Evolutionary conservation across 306 rosid genomes (phyloP).

Genomic region (Biancaea sappan): DNA sequence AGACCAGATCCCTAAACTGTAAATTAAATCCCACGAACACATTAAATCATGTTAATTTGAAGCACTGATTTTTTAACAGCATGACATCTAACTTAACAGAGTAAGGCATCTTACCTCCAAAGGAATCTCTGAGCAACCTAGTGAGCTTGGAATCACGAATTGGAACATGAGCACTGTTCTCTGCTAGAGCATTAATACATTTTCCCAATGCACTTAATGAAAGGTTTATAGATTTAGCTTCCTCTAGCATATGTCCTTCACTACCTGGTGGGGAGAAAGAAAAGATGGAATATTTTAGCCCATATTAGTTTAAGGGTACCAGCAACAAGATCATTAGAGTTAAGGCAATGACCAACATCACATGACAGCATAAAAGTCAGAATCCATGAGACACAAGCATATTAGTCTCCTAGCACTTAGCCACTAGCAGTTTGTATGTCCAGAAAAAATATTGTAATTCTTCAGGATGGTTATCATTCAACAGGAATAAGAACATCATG

Average conservation of each 20-base stretch:
- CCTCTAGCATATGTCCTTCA: conserved; percentile 94
- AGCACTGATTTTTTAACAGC: neutral
- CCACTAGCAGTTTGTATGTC: conserved; percentile 11
- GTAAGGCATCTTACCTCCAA: conserved; percentile 73
- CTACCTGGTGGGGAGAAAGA: conserved; percentile 65
- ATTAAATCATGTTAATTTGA: conserved; percentile 10
- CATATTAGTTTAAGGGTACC: conserved; percentile 6
- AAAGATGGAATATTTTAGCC: conserved; percentile 29
- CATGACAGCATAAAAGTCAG: conserved; percentile 6
- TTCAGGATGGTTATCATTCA: neutral
- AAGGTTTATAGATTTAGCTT: conserved; percentile 94
- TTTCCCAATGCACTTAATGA: conserved; percentile 95
- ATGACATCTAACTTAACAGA: conserved; percentile 31
- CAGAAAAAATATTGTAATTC: neutral
- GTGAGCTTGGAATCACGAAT: conserved; percentile 98
- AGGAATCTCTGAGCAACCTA: conserved; percentile 92
- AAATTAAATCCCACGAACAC: conserved; percentile 23
- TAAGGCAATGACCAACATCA: conserved; percentile 5
- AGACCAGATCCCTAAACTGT: conserved; percentile 29
- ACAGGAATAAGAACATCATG: neutral
- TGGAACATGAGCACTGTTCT: conserved; percentile 90
- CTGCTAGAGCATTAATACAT: conserved; percentile 96
- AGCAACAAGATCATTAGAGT: conserved; percentile 11
- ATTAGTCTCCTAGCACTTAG: neutral
- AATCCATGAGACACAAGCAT: conserved; percentile 15